Conservation (phyloP, 2,329 filamentous ascomycete genomes). For the Alternaria gansuensis region DNA sequence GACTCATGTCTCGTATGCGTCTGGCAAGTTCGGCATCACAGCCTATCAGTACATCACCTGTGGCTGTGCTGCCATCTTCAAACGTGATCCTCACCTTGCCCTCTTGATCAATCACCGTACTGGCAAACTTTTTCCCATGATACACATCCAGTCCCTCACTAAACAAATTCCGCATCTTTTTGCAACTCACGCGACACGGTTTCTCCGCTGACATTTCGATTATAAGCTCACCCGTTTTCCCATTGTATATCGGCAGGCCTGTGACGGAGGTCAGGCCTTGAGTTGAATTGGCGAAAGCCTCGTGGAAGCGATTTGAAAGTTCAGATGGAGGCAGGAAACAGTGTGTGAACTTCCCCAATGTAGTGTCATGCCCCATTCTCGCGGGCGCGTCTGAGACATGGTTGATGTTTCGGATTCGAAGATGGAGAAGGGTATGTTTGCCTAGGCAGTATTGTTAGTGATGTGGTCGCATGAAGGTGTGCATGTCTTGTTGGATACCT, state of each 20-base stretch:
- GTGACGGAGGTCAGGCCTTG: slow-evolving; percentile 29
- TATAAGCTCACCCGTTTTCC: slow-evolving; percentile 37
- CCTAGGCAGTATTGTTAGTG: neutral
- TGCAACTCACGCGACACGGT: slow-evolving; percentile 32
- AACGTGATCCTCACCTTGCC: slow-evolving; percentile 33
- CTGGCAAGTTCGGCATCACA: slow-evolving; percentile 15
- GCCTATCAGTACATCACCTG: slow-evolving; percentile 34
- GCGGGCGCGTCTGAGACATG: slow-evolving; percentile 32
- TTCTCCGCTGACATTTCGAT: slow-evolving; percentile 35
- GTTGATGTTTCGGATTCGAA: slow-evolving; percentile 25
- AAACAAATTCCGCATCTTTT: slow-evolving; percentile 38
- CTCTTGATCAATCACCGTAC: slow-evolving; percentile 18
- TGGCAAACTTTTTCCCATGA: slow-evolving; percentile 31
- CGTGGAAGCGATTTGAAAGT: slow-evolving; percentile 32
- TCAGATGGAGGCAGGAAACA: slow-evolving; percentile 27
- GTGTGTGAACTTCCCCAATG: slow-evolving; percentile 36
- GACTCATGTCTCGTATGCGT: slow-evolving; percentile 11
- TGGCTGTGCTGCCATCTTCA: slow-evolving; percentile 29
- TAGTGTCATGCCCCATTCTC: slow-evolving; percentile 43
- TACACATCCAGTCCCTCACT: slow-evolving; percentile 33
- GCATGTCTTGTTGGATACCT: neutral
- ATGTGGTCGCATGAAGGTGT: rapidly evolving
- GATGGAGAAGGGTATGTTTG: slow-evolving; percentile 15
- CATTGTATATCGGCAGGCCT: slow-evolving; percentile 37
- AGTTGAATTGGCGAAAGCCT: slow-evolving; percentile 36